phyloP scores from a whole-genome alignment of 768 basidiomycete genomes.

The Russula earlei region DNA sequence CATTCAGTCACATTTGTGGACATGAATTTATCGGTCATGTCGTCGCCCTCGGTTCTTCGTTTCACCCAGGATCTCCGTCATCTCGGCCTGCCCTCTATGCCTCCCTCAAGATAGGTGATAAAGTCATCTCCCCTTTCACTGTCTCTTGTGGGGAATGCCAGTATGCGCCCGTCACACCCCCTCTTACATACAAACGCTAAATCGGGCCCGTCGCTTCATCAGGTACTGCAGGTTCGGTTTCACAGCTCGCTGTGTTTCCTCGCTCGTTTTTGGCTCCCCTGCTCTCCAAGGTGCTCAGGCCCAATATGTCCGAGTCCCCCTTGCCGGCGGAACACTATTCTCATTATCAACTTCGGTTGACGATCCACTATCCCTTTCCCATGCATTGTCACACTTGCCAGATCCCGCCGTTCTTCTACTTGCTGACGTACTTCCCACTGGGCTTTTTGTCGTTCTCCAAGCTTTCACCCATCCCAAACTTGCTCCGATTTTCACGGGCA shows the following conservation, averaged over 20 bases:
- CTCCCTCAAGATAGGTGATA: conserved; percentile 58
- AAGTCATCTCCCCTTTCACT: conserved; percentile 73
- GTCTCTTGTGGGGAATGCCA: conserved; percentile 80
- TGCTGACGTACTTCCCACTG: conserved; percentile 74
- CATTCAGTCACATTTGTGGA: conserved; percentile 50
- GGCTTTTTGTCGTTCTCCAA: conserved; percentile 67
- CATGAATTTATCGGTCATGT: conserved; percentile 76
- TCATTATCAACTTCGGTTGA: conserved; percentile 30
- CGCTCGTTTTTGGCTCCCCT: conserved; percentile 57
- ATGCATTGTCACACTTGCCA: conserved; percentile 29
- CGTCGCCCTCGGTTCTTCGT: conserved; percentile 54
- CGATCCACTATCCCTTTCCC: conserved; percentile 1
- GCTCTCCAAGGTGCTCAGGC: conserved; percentile 66
- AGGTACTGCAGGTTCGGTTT: conserved; percentile 69
- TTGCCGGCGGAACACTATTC: conserved; percentile 70
- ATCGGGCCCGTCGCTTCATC: conserved; percentile 22
- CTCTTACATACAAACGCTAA: neutral
- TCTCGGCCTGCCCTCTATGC: conserved; percentile 57
- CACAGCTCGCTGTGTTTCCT: conserved; percentile 56
- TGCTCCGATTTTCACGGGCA: conserved; percentile 46
- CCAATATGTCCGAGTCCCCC: conserved; percentile 71
- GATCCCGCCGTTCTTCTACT: conserved; percentile 64
- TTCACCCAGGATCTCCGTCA: conserved; percentile 29
- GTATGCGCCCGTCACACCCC: conserved; percentile 34
- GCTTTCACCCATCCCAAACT: conserved; percentile 66